phyloP scores from a whole-genome alignment of 441 rosid species.

The Metrosideros polymorpha region DNA sequence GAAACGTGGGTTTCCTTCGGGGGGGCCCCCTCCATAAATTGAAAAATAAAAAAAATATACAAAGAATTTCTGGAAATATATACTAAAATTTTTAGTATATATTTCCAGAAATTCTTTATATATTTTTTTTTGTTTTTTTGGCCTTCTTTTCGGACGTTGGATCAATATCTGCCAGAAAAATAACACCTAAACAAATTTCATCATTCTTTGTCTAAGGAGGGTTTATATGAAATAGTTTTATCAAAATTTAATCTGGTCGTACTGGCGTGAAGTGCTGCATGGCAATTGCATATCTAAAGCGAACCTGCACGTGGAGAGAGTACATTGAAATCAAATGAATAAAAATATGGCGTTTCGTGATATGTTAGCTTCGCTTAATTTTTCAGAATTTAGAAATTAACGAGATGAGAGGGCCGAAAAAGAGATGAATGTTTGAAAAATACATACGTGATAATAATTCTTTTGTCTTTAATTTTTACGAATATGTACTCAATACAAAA shows the following conservation, averaged over 20 bases:
- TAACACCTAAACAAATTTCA: not conserved
- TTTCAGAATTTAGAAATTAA: not conserved
- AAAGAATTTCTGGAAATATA: not conserved
- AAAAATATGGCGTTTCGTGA: not conserved
- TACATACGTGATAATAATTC: not conserved
- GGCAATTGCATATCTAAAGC: not conserved
- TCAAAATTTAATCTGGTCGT: not conserved
- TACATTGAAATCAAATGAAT: not conserved
- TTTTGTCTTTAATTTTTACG: not conserved
- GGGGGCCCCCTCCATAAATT: not conserved
- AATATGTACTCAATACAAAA: not conserved
- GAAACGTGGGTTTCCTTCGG: not conserved
- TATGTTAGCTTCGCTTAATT: not conserved
- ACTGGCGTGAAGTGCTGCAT: not conserved
- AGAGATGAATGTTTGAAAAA: not conserved
- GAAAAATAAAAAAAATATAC: not conserved
- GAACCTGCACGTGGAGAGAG: fast-evolving
- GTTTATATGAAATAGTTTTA: not conserved
- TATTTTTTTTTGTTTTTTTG: too few species aligned
- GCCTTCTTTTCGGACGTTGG: too few species aligned
- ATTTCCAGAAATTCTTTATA: too few species aligned
- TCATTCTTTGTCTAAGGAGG: not conserved
- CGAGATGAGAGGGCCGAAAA: not conserved
- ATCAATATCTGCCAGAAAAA: too few species aligned
- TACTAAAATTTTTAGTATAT: too few species aligned